phyloP scores from a whole-genome alignment of 805 yeast species.

The Hanseniaspora jakobsenii region DNA sequence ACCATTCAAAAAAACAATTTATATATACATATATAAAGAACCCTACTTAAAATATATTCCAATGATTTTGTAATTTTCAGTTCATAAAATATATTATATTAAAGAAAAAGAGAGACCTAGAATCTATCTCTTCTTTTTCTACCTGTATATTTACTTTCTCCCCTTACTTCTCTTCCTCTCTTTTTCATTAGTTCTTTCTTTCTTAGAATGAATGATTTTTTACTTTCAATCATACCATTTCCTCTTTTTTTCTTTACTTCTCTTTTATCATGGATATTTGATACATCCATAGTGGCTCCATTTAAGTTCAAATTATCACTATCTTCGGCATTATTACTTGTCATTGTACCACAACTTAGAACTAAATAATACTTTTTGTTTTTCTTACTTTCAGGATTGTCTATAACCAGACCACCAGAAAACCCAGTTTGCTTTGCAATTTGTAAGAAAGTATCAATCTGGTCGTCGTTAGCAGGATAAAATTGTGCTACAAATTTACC shows the following conservation, averaged over 20 bases:
- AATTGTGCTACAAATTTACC: conserved; percentile 97
- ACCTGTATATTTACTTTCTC: conserved; percentile 84
- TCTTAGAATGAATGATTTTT: conserved; percentile 69
- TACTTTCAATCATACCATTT: conserved; percentile 48
- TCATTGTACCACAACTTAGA: conserved; percentile 54
- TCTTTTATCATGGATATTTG: conserved; percentile 12
- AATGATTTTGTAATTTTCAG: neutral
- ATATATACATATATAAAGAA: too few species aligned
- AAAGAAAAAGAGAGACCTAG: conserved; percentile 23
- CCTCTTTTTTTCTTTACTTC: conserved; percentile 20
- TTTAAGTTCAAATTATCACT: conserved; percentile 74
- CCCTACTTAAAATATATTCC: too few species aligned
- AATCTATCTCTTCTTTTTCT: conserved; percentile 63
- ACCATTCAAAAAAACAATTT: too few species aligned
- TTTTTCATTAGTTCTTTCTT: conserved; percentile 89
- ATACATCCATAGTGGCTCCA: conserved; percentile 32
- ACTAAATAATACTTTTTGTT: conserved; percentile 86
- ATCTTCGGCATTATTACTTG: conserved; percentile 62
- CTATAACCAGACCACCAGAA: conserved; percentile 89
- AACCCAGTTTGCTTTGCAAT: conserved; percentile 93
- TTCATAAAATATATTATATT: neutral
- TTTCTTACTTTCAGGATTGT: conserved; percentile 84
- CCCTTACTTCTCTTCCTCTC: conserved; percentile 81
- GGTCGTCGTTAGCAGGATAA: conserved; percentile 83
- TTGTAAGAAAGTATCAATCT: conserved; percentile 59